phyloP scores from a whole-genome alignment of 148 eudicot genomes.

The Rhododendron mucronatum region DNA sequence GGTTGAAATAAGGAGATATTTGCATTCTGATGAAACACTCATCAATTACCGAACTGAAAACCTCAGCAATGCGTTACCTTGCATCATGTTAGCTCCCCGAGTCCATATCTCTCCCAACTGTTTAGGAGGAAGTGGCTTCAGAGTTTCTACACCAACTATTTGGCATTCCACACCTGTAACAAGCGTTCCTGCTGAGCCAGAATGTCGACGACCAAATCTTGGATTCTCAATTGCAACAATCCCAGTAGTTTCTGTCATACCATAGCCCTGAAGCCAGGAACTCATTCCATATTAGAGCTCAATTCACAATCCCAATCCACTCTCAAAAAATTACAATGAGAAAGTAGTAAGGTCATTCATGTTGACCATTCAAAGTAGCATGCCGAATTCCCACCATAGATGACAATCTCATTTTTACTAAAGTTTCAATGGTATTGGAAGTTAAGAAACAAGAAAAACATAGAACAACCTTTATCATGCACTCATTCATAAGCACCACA shows the following conservation, averaged over 20 bases:
- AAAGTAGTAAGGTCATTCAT: not conserved
- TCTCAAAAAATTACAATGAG: not conserved
- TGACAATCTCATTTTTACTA: not conserved
- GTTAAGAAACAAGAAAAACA: not conserved
- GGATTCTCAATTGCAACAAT: conserved; percentile 51
- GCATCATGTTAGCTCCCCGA: conserved; percentile 78
- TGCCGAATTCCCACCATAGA: not conserved
- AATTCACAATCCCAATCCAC: not conserved
- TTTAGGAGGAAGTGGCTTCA: conserved; percentile 66
- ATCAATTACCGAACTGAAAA: not conserved
- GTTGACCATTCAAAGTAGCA: not conserved
- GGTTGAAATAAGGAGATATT: not conserved
- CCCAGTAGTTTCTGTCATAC: conserved; percentile 85
- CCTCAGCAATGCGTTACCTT: conserved; percentile 32
- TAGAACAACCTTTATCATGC: not conserved
- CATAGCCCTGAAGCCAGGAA: conserved; percentile 60
- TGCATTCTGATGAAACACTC: not conserved
- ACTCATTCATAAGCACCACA: not conserved
- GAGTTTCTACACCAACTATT: conserved; percentile 55
- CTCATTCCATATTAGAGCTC: not conserved
- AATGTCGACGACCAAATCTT: conserved; percentile 43
- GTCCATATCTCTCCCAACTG: conserved; percentile 82
- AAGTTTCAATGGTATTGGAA: not conserved
- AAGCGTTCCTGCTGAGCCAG: conserved; percentile 73
- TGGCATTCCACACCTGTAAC: conserved; percentile 59